Evolutionary conservation across 371 early-diverging fungal species (phyloP).

Genomic region (Apophysomyces ossiformis): DNA sequence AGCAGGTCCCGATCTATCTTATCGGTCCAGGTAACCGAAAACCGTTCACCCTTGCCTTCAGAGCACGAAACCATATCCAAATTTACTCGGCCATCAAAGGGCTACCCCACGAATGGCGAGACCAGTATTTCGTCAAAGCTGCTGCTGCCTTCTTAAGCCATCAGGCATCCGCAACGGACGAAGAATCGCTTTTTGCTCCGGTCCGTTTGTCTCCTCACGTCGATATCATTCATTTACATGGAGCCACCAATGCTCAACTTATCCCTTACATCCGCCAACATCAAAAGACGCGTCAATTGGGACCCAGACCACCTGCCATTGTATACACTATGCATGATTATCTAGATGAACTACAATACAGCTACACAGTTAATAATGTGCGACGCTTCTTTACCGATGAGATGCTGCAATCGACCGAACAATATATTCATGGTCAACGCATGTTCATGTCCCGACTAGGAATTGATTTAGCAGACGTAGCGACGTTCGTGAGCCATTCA

Average conservation of each 20-base stretch:
- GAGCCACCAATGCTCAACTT: conserved; percentile 66
- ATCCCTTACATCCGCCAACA: conserved; percentile 48
- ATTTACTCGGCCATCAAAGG: conserved; percentile 58
- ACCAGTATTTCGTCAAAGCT: conserved; percentile 68
- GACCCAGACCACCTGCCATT: conserved; percentile 53
- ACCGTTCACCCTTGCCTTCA: conserved; percentile 59
- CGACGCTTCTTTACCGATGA: conserved; percentile 49
- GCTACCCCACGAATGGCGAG: conserved; percentile 68
- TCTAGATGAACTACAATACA: conserved; percentile 63
- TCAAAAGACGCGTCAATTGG: conserved; percentile 35
- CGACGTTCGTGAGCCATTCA: conserved; percentile 63
- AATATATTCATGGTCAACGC: conserved; percentile 54
- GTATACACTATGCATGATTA: conserved; percentile 73
- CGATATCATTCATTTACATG: conserved; percentile 68
- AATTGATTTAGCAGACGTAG: conserved; percentile 61
- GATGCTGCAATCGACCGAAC: conserved; percentile 15
- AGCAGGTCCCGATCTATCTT: conserved; percentile 49
- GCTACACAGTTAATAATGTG: conserved; percentile 55
- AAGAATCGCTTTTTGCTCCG: conserved; percentile 61
- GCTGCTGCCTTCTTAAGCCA: conserved; percentile 58
- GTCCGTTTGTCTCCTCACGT: conserved; percentile 37
- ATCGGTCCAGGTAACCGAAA: conserved; percentile 55
- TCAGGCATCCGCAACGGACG: conserved; percentile 51
- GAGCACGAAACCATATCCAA: conserved; percentile 39
- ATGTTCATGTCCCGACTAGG: conserved; percentile 63